Evolutionary conservation across 148 eudicot species (phyloP).

Genomic region (Dysphania ambrosioides): DNA sequence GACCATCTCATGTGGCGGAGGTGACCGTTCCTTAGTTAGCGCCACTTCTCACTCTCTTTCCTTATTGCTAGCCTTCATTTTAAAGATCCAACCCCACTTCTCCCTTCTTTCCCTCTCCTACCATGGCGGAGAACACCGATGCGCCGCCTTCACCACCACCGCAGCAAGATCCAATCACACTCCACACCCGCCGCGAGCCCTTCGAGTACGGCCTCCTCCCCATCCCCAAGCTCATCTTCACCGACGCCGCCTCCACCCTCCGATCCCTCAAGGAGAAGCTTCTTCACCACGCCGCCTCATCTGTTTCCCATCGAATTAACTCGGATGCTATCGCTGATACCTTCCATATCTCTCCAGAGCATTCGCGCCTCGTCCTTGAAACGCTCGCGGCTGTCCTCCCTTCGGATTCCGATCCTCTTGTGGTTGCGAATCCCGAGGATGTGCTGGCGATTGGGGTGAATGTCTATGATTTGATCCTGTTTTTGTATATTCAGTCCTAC

Average conservation of each 20-base stretch:
- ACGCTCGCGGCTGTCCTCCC: slow-evolving; percentile 54
- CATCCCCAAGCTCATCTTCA: slow-evolving; percentile 79
- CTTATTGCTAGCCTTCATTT: background rate
- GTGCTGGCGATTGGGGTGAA: slow-evolving; percentile 43
- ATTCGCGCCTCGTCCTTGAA: slow-evolving; percentile 64
- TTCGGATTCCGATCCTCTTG: slow-evolving; percentile 54
- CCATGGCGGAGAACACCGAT: slow-evolving; percentile 38
- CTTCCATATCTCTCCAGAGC: slow-evolving; percentile 58
- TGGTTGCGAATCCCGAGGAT: slow-evolving; percentile 45
- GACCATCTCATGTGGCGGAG: slow-evolving; percentile 12
- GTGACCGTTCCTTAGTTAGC: slow-evolving; percentile 1
- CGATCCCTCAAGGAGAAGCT: slow-evolving; percentile 51
- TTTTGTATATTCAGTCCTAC: slow-evolving; percentile 78
- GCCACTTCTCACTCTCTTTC: slow-evolving; percentile 18
- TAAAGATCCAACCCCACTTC: background rate
- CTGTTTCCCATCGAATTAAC: slow-evolving; percentile 35
- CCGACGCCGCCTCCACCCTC: slow-evolving; percentile 63
- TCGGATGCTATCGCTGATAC: slow-evolving; percentile 43
- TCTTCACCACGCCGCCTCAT: slow-evolving; percentile 28
- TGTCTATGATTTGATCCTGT: slow-evolving; percentile 71
- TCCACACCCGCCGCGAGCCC: slow-evolving; percentile 75
- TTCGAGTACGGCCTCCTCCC: slow-evolving; percentile 96
- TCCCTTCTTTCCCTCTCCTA: slow-evolving; percentile 5
- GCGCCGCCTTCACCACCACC: slow-evolving; percentile 23
- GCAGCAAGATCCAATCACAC: slow-evolving; percentile 31